Conservation (phyloP, 441 rosid species). For the Syzygium malaccense region DNA sequence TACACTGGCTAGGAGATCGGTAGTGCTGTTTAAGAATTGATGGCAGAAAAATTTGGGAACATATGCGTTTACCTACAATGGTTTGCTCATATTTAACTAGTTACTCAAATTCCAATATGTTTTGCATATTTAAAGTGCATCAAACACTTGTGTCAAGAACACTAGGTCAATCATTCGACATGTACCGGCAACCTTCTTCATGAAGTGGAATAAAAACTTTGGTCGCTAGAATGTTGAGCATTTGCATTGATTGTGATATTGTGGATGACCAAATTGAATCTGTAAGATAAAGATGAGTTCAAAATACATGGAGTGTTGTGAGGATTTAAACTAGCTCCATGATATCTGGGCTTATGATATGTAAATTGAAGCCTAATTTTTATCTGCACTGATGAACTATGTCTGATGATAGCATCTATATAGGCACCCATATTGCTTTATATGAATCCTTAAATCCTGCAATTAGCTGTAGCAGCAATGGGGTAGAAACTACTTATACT, state of each 20-base stretch:
- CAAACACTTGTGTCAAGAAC: not conserved
- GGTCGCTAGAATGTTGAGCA: not conserved
- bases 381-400: not conserved
- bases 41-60: not conserved
- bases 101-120: not conserved
- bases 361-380: not conserved
- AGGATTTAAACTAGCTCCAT: not conserved
- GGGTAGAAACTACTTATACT: not conserved
- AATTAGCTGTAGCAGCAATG: not conserved
- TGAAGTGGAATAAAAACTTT: not conserved
- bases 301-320: not conserved
- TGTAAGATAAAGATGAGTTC: not conserved
- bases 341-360: not conserved
- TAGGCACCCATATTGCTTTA: not conserved
- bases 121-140: not conserved
- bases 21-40: not conserved
- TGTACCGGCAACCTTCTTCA: not conserved
- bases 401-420: not conserved
- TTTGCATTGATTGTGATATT: not conserved
- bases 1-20: not conserved
- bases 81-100: not conserved
- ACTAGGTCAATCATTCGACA: not conserved
- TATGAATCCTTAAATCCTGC: not conserved
- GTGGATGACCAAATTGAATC: not conserved
- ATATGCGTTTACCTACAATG: not conserved